Conservation (phyloP, 2,329 filamentous ascomycete genomes). For the Ceratocystis destructans region DNA sequence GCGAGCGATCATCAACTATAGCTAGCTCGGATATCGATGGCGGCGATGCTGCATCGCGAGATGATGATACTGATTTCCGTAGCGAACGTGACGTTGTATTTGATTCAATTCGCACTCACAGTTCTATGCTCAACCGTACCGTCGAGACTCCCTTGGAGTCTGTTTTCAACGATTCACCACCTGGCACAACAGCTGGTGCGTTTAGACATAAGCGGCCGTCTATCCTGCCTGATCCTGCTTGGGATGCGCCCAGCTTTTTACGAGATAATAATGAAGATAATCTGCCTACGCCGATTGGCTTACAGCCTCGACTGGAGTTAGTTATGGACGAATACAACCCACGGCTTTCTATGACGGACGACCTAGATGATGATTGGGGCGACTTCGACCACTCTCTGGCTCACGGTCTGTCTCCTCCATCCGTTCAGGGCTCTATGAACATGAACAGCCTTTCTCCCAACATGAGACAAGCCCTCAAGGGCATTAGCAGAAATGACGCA, state of each 20-base stretch:
- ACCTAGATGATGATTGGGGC: constrained; percentile 52
- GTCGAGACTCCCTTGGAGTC: constrained; percentile 61
- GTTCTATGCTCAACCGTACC: constrained; percentile 51
- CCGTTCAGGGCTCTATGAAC: constrained; percentile 37
- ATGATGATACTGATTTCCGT: constrained; percentile 65
- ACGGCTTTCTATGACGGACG: constrained; percentile 45
- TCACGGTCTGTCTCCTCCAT: constrained; percentile 45
- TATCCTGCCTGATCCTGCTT: constrained; percentile 17
- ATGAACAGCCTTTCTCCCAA: constrained; percentile 40
- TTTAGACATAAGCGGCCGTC: constrained; percentile 16
- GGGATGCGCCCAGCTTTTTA: constrained; percentile 19
- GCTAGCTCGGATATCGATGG: constrained; percentile 57
- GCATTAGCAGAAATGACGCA: constrained; percentile 35
- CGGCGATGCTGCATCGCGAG: constrained; percentile 50
- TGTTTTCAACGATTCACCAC: constrained; percentile 68
- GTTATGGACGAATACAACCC: constrained; percentile 11
- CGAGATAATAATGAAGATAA: constrained; percentile 49
- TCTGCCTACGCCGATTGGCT: constrained; percentile 29
- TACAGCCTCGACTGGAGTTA: constrained; percentile 13
- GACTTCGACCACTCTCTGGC: constrained; percentile 40
- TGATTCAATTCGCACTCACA: constrained; percentile 60
- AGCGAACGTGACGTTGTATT: constrained; percentile 53
- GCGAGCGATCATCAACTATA: constrained; percentile 41
- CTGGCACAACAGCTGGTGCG: constrained; percentile 36
- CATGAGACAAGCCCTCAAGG: constrained; percentile 40